These are phyloP conservation scores for Corynespora cassiicola DNA, from an alignment of 2,329 filamentous ascomycete species.

Conservation along the genomic window DNA sequence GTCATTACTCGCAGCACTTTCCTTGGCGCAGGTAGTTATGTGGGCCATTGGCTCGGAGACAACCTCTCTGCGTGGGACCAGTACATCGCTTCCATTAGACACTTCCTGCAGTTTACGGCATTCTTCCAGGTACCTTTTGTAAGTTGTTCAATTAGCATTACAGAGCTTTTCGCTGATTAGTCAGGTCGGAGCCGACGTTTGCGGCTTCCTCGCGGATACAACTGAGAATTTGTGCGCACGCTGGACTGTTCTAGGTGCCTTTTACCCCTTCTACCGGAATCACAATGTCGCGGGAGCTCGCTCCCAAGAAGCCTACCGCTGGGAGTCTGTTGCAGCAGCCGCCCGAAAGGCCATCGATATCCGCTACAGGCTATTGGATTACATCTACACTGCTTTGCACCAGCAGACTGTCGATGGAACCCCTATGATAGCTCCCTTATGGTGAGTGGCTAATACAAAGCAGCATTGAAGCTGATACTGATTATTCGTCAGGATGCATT, in stretches of 20 bases:
- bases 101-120: conserved; percentile 53
- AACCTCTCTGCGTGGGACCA: conserved; percentile 53
- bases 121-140: conserved; percentile 56
- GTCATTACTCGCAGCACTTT: conserved; percentile 82
- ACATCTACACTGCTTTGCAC: conserved; percentile 76
- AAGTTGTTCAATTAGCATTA: conserved; percentile 4
- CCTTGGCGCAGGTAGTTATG: conserved; percentile 69
- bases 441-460: conserved; percentile 60
- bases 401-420: conserved; percentile 66
- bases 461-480: conserved; percentile 26
- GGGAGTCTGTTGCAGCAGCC: conserved; percentile 67
- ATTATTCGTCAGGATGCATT: conserved; percentile 59
- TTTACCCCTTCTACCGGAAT: conserved; percentile 76
- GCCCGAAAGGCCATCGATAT: conserved; percentile 73
- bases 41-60: conserved; percentile 67
- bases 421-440: conserved; percentile 71
- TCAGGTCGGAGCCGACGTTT: conserved; percentile 69
- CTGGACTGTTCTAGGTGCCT: conserved; percentile 75
- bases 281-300: conserved; percentile 71
- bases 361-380: conserved; percentile 79
- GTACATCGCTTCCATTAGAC: conserved; percentile 48
- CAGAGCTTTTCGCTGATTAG: not conserved
- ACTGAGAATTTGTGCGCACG: conserved; percentile 74
- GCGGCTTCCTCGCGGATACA: conserved; percentile 72
- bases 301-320: conserved; percentile 61